Evolutionary conservation across 2,329 filamentous ascomycete species (phyloP).

Genomic region (Scedosporium aurantiacum): DNA sequence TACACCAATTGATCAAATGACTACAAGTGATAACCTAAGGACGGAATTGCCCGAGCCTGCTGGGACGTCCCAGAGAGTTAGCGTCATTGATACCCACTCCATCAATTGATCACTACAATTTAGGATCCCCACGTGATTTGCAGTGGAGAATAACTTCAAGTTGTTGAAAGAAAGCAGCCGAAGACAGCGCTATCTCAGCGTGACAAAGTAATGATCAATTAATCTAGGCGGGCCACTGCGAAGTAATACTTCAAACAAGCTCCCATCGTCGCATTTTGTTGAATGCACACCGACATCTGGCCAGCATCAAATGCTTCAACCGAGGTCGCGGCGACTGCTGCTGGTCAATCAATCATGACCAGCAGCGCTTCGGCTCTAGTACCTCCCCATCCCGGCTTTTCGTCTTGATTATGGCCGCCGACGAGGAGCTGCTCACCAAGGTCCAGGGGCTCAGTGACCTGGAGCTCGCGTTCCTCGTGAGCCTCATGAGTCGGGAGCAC

Average conservation of each 20-base stretch:
- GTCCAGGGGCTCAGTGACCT: conserved; percentile 75
- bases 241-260: too few species aligned
- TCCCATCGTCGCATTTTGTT: neutral
- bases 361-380: neutral
- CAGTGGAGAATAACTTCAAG: neutral
- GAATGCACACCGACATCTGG: neutral
- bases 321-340: neutral
- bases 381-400: neutral
- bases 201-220: neutral
- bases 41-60: neutral
- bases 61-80: neutral
- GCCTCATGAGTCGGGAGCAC: conserved; percentile 71
- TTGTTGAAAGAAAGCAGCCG: neutral
- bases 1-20: too few species aligned
- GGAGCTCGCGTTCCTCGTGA: conserved; percentile 75
- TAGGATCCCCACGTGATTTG: neutral
- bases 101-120: too few species aligned
- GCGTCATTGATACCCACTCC: too few species aligned
- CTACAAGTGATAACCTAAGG: too few species aligned
- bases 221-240: too few species aligned
- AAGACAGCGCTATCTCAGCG: neutral
- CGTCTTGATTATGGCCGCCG: conserved; percentile 44
- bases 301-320: neutral
- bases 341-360: neutral
- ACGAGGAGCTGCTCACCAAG: conserved; percentile 47